phyloP scores from a whole-genome alignment of 2,329 filamentous ascomycete species.

The Alternaria rosae region DNA sequence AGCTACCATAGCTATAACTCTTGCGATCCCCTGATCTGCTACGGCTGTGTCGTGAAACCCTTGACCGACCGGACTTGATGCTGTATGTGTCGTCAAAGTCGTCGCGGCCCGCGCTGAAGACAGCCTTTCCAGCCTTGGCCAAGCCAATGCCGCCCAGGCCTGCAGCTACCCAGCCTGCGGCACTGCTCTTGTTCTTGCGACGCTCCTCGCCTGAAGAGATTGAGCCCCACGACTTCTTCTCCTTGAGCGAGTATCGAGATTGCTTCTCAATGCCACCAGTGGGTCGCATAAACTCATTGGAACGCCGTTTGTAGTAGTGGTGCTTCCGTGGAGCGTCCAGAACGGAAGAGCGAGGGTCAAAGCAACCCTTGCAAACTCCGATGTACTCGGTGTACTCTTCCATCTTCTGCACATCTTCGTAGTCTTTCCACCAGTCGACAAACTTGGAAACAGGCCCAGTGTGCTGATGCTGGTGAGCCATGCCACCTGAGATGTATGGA shows the following conservation, averaged over 20 bases:
- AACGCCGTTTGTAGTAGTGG: constrained; percentile 58
- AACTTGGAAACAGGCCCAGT: constrained; percentile 64
- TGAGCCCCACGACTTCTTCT: constrained; percentile 43
- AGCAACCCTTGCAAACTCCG: constrained; percentile 70
- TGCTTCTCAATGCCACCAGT: constrained; percentile 65
- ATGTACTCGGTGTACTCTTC: constrained; percentile 74
- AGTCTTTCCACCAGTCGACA: constrained; percentile 68
- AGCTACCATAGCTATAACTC: constrained; percentile 55
- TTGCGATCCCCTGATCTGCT: constrained; percentile 51
- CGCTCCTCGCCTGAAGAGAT: constrained; percentile 41
- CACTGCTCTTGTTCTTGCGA: constrained; percentile 53
- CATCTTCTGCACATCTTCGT: constrained; percentile 70
- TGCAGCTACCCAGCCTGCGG: constrained; percentile 61
- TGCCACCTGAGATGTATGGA: constrained; percentile 41
- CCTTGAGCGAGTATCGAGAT: constrained; percentile 58
- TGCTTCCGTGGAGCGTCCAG: constrained; percentile 68
- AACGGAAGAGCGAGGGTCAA: constrained; percentile 65
- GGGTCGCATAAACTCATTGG: constrained; percentile 52
- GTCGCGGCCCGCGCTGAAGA: constrained; percentile 58
- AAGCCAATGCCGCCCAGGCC: constrained; percentile 63
- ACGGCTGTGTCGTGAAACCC: constrained; percentile 40
- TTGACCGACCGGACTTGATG: constrained; percentile 60
- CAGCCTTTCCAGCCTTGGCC: constrained; percentile 60
- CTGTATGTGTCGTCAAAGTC: constrained; percentile 69
- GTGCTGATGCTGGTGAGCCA: constrained; percentile 61